A percentile compares a stretch with the other conserved stretches of the same genome.
Conservation (phyloP, 2,329 filamentous ascomycete species). For the Pestalotiopsis sp. region DNA sequence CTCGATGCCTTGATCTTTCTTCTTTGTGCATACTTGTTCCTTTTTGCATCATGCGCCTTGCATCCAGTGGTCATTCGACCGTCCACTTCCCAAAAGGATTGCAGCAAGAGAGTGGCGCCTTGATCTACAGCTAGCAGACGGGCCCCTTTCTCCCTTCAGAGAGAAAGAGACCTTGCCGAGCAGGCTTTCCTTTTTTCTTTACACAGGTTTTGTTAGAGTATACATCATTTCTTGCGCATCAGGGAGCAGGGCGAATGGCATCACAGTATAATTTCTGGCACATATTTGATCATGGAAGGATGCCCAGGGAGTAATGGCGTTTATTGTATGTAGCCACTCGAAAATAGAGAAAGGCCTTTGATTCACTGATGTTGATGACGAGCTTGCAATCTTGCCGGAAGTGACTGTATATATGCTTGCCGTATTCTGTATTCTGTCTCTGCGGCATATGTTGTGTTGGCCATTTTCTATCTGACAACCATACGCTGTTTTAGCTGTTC, state of each 20-base stretch:
- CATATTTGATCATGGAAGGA: conserved; percentile 2
- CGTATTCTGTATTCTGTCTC: background rate
- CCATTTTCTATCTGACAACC: no score
- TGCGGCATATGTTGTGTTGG: background rate
- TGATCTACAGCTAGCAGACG: background rate
- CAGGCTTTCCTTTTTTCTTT: conserved; percentile 5
- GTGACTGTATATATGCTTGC: background rate
- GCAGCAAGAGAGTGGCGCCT: background rate
- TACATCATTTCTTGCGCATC: conserved; percentile 2
- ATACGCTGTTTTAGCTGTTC: no score
- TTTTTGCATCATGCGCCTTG: background rate
- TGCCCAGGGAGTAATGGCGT: conserved; percentile 2
- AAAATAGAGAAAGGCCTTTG: background rate
- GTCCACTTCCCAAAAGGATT: background rate
- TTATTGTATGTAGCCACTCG: background rate
- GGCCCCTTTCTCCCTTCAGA: background rate
- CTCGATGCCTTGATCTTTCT: background rate
- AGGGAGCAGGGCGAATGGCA: conserved; percentile 2
- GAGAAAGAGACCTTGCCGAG: background rate
- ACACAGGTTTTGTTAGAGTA: conserved; percentile 8
- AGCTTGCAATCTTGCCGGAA: background rate
- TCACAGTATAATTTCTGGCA: conserved; percentile 5
- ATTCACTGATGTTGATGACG: background rate
- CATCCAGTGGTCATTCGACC: background rate
- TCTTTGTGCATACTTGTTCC: background rate